phyloP scores from a whole-genome alignment of 768 basidiomycete species.

The Calvatia gigantea region DNA sequence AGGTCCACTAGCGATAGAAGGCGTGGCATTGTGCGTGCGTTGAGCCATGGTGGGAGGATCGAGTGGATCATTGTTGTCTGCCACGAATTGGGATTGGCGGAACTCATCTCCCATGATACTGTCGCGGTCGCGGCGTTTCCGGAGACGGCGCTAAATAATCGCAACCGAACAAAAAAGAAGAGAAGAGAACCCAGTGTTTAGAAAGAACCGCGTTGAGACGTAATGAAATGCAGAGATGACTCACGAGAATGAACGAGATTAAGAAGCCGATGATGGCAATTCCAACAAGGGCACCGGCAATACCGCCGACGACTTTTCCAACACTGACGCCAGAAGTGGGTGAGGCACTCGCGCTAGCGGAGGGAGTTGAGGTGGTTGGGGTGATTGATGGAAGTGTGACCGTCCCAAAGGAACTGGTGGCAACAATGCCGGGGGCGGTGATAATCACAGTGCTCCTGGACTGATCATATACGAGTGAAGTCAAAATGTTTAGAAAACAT shows the following conservation, averaged over 20 bases:
- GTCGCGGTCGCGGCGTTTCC: slow-evolving; percentile 26
- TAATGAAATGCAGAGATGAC: slow-evolving; percentile 3
- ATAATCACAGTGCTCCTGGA: slow-evolving; percentile 14
- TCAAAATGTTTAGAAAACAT: no score
- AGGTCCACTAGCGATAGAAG: slow-evolving; percentile 28
- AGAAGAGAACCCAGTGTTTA: no score
- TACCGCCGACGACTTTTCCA: slow-evolving; percentile 41
- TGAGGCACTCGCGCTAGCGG: slow-evolving; percentile 7
- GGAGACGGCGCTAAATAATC: slow-evolving; percentile 37
- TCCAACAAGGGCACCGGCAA: slow-evolving; percentile 33
- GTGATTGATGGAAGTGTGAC: slow-evolving; percentile 8
- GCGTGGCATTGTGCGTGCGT: slow-evolving; percentile 21
- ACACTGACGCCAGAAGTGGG: slow-evolving; percentile 25
- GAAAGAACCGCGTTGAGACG: background rate
- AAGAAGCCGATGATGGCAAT: slow-evolving; percentile 34
- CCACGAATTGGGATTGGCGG: slow-evolving; percentile 23
- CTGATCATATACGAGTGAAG: no score
- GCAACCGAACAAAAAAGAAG: background rate
- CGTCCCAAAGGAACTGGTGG: slow-evolving; percentile 6
- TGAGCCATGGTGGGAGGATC: slow-evolving; percentile 22
- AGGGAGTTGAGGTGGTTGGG: slow-evolving; percentile 3
- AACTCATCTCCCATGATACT: slow-evolving; percentile 30
- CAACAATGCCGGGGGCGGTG: slow-evolving; percentile 2
- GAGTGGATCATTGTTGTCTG: slow-evolving; percentile 12
- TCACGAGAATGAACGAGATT: slow-evolving; percentile 37